Percentiles rank a stretch among this genome's conserved stretches.
These are phyloP conservation scores for Alternaria angustiovoidea DNA, from an alignment of 2,329 filamentous ascomycete genomes.

Conservation along the genomic window DNA sequence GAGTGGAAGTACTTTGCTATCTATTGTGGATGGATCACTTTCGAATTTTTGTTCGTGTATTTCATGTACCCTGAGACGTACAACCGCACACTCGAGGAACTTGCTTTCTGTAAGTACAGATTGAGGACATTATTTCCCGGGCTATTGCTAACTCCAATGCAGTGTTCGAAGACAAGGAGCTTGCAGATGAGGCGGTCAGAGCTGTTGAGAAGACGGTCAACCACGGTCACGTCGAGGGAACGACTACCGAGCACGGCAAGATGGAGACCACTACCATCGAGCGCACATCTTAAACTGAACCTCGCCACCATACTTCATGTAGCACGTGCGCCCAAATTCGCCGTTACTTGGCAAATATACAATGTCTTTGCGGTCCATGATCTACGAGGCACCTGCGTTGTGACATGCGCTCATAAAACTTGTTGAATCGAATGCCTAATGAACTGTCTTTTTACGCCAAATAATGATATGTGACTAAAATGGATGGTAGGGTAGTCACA, in stretches of 20 bases:
- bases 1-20: constrained; percentile 64
- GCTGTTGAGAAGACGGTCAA: constrained; percentile 49
- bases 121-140: too few species aligned
- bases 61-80: constrained; percentile 70
- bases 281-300: constrained; percentile 20
- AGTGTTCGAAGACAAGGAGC: constrained; percentile 49
- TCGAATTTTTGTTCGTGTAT: constrained; percentile 63
- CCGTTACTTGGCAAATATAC: neutral
- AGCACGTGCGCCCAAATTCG: neutral
- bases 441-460: neutral
- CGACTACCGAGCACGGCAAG: constrained; percentile 3
- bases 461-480: neutral
- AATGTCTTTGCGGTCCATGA: neutral
- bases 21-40: constrained; percentile 64
- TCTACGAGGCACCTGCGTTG: neutral
- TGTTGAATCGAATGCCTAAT: too few species aligned
- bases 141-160: constrained; percentile 17
- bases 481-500: neutral
- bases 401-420: neutral
- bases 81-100: constrained; percentile 65
- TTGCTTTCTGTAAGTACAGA: constrained; percentile 55
- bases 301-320: neutral
- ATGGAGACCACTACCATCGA: constrained; percentile 18
- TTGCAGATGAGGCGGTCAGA: constrained; percentile 42
- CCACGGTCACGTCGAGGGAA: constrained; percentile 21